Base-by-base conservation (phyloP, 495 filamentous ascomycete species). In the Tricharina praecox region DNA sequence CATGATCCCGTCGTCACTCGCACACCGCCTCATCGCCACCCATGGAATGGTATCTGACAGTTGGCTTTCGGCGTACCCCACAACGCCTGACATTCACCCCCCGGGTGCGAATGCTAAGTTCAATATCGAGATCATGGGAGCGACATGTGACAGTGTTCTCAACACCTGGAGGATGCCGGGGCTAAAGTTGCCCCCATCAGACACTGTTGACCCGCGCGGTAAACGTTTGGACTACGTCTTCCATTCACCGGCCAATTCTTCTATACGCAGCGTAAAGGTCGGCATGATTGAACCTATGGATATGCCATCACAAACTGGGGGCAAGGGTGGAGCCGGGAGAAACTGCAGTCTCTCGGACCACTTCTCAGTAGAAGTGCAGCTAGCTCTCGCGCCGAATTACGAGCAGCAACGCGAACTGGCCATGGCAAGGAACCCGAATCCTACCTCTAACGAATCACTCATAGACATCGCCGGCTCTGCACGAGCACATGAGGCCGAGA, bases 171-270 rank as follows among this genome's bases (percentile, higher is more conserved):
- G 85, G 20, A 96, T 92, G 90, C 63, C 75, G 20, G 70, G 75
- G 5, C 60, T 71, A 4, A 51, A 54, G 2, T 63, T 82, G 0
- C 67, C 84, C 15, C 64, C 70, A 0, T 66, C 68, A 1, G 69
- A 79, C 28, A 74, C 68, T 0, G 60, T 65, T 3, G 86, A 94
- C 61, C 76, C 75, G 3, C 67, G 68, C 23, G 92, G 79, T 4
- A 87, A 93, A 62, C 68, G 90, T 16, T 70, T 96, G n/a, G 92
- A 97, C 64, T 97, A 96, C 65, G 82, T 96, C 52, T 97, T 97
- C 38, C 59, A 62, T 28, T 51, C 49, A 13, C 49, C 59, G 3
- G 45, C 61, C 0, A 61, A 62, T 24, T 95, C 85, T 79, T 64
- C 67, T 2, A 77, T 95, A 48, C 69, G 77, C 47, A 64, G 69